Evolutionary conservation across 164 flowering plant species (phyloP).

Genomic region (Warburgia ugandensis): DNA sequence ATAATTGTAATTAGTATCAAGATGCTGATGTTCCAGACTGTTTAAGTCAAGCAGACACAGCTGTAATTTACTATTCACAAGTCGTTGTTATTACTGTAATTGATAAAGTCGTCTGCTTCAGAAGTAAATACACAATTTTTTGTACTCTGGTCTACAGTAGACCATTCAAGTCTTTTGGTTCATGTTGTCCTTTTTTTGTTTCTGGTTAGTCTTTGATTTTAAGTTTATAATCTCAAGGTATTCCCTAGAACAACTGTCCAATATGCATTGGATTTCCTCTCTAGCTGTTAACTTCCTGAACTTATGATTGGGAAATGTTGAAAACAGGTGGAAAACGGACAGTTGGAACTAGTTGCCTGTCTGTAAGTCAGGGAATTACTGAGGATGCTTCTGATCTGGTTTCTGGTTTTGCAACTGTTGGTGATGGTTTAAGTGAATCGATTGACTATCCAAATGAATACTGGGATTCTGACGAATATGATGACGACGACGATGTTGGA

Average conservation of each 20-base stretch:
- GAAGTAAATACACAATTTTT: too few relatives aligned
- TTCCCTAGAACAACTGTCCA: too few relatives aligned
- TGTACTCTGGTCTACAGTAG: too few relatives aligned
- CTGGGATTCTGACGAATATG: conserved; percentile 99
- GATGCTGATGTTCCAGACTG: too few relatives aligned
- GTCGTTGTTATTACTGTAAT: not conserved
- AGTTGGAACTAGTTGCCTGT: conserved; percentile 83
- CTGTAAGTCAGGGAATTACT: conserved; percentile 95
- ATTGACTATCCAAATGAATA: conserved; percentile 91
- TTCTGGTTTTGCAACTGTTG: conserved; percentile 92
- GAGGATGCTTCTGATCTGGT: conserved; percentile 91
- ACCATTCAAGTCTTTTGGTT: not conserved
- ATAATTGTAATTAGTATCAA: too few relatives aligned
- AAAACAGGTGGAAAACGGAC: conserved; percentile 53
- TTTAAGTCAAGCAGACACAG: too few relatives aligned
- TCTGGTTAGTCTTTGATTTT: conserved; percentile 1
- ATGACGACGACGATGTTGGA: conserved; percentile 95
- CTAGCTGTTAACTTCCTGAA: too few relatives aligned
- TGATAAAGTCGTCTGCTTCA: too few relatives aligned
- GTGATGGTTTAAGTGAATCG: conserved; percentile 89
- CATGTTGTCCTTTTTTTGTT: not conserved
- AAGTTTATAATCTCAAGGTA: not conserved
- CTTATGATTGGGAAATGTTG: conserved; percentile 20
- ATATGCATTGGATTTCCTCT: too few relatives aligned
- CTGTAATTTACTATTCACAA: too few relatives aligned